Evolutionary conservation across 345 rosid genomes (phyloP).

Genomic region (Salix arbutifolia): DNA sequence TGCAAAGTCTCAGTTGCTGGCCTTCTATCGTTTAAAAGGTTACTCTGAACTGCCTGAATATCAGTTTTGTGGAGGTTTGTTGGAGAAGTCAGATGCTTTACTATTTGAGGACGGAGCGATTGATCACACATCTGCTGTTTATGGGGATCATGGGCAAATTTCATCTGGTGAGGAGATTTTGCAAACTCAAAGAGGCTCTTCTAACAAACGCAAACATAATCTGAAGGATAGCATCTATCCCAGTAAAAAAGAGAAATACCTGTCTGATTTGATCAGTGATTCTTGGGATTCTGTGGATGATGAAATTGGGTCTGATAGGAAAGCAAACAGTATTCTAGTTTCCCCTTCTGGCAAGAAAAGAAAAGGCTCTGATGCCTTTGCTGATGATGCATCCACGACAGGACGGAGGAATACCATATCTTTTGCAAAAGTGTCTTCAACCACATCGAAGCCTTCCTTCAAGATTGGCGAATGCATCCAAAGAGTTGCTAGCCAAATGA

Average conservation of each 20-base stretch:
- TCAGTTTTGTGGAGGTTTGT: conserved; percentile 32
- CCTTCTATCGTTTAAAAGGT: conserved; percentile 53
- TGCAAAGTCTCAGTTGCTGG: conserved; percentile 51
- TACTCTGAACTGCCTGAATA: conserved; percentile 46
- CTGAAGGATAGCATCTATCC: conserved; percentile 45
- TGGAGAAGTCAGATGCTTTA: conserved; percentile 28
- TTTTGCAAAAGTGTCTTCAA: conserved; percentile 52
- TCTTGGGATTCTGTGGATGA: conserved; percentile 43
- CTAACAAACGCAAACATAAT: conserved; percentile 62
- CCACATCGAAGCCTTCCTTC: conserved; percentile 60
- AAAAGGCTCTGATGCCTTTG: conserved; percentile 43
- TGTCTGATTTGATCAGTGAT: conserved; percentile 47
- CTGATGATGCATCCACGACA: conserved; percentile 37
- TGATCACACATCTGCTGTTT: conserved; percentile 10
- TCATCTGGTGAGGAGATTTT: conserved; percentile 19
- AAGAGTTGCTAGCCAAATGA: conserved; percentile 89
- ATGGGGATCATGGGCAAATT: conserved; percentile 21
- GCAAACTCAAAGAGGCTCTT: conserved; percentile 30
- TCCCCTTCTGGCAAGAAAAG: conserved; percentile 52
- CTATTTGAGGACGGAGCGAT: conserved; percentile 18
- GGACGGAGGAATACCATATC: conserved; percentile 63
- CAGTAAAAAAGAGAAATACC: conserved; percentile 49
- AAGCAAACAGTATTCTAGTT: conserved; percentile 25
- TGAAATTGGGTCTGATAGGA: conserved; percentile 43
- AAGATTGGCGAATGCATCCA: conserved; percentile 89